Conservation (phyloP, 2,329 filamentous ascomycete genomes). For the Exophiala spinifera region DNA sequence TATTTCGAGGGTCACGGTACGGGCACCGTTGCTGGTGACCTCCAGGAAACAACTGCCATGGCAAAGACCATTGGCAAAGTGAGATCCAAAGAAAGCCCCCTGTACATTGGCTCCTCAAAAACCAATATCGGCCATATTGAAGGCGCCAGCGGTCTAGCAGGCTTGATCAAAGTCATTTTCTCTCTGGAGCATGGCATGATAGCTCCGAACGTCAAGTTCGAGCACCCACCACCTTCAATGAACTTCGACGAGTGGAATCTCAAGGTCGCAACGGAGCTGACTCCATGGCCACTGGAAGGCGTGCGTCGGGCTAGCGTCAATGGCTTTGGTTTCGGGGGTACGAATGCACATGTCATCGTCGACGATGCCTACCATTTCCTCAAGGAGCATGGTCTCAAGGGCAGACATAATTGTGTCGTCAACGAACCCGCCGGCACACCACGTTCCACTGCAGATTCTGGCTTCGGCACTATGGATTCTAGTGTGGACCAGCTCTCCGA, state of each 20-base stretch:
- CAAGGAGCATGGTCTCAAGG: constrained; percentile 2
- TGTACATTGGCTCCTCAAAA: constrained; percentile 14
- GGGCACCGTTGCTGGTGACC: constrained; percentile 37
- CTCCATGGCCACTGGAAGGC: constrained; percentile 13
- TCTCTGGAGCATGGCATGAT: constrained; percentile 14
- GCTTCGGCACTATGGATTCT: background rate
- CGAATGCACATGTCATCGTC: constrained; percentile 24
- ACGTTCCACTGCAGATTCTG: background rate
- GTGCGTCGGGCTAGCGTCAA: constrained; percentile 20
- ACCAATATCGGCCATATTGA: constrained; percentile 14
- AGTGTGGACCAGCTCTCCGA: constrained; percentile 1
- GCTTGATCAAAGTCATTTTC: constrained; percentile 17
- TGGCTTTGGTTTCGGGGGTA: constrained; percentile 25
- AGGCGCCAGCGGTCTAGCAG: constrained; percentile 16
- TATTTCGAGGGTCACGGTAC: constrained; percentile 40
- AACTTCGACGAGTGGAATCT: constrained; percentile 10
- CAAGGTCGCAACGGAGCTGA: background rate
- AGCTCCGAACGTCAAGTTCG: constrained; percentile 42
- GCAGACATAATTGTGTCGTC: constrained; percentile 4
- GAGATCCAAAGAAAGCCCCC: background rate
- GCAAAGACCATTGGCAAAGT: background rate
- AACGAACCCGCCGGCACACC: background rate
- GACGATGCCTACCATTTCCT: constrained; percentile 20
- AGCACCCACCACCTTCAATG: constrained; percentile 36
- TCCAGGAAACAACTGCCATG: constrained; percentile 4